These are phyloP conservation scores for Geotrichum histeridarum DNA, from an alignment of 1,139 yeast genomes.

Conservation along the genomic window DNA sequence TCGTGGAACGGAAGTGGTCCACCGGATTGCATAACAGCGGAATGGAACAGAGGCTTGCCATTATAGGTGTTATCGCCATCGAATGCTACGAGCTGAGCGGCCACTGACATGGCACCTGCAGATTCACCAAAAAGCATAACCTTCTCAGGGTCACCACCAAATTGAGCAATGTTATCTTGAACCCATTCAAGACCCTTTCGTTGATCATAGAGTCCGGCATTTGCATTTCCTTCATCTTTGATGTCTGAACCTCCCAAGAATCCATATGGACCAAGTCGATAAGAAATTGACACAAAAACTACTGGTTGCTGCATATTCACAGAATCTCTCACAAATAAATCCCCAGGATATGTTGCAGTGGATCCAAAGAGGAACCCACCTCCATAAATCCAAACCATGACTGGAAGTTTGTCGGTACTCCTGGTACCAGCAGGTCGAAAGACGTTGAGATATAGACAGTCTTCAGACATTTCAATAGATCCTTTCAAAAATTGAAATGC, in stretches of 20 bases:
- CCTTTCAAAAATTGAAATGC: conserved; percentile 2
- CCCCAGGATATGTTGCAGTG: conserved; percentile 19
- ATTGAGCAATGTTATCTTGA: conserved; percentile 33
- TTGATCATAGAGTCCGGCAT: conserved; percentile 38
- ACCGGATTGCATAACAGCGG: conserved; percentile 28
- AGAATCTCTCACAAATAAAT: conserved; percentile 16
- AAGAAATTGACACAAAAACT: conserved; percentile 25
- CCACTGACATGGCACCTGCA: conserved; percentile 39
- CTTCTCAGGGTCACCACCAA: conserved; percentile 40
- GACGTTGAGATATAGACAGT: conserved; percentile 26
- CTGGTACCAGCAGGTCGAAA: conserved; percentile 21
- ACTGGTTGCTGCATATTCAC: conserved; percentile 23
- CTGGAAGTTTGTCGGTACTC: conserved; percentile 24
- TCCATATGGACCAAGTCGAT: conserved; percentile 34
- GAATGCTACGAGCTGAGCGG: conserved; percentile 30
- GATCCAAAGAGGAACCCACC: conserved; percentile 32
- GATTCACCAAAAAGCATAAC: conserved; percentile 40
- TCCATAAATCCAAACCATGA: conserved; percentile 34
- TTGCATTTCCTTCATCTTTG: conserved; percentile 23
- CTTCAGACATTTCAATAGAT: conserved; percentile 22
- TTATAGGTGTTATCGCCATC: conserved; percentile 23
- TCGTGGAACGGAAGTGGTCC: conserved; percentile 17
- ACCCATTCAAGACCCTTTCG: conserved; percentile 40
- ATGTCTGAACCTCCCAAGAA: conserved; percentile 29
- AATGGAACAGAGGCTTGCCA: conserved; percentile 28